Conservation (phyloP, 352 stramenopile species). For the Discostella stelligera region DNA sequence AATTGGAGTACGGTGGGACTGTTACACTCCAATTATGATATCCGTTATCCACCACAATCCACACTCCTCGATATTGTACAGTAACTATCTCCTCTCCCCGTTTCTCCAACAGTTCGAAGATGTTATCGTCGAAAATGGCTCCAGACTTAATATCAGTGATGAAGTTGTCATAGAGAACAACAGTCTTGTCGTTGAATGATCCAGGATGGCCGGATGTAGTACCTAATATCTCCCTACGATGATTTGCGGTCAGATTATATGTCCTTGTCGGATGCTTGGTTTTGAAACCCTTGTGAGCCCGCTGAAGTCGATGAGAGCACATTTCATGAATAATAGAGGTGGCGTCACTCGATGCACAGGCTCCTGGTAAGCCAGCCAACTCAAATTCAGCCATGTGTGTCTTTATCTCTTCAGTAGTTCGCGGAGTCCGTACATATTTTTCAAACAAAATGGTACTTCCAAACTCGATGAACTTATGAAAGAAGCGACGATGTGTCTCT, state of each 20-base stretch:
- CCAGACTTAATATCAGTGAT: slow-evolving; percentile 5
- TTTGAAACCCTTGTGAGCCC: slow-evolving; percentile 26
- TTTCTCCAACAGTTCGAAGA: slow-evolving; percentile 3
- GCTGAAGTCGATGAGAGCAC: slow-evolving; percentile 2
- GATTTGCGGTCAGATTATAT: slow-evolving; percentile 41
- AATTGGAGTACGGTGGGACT: background rate
- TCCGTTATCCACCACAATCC: no score
- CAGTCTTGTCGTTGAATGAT: slow-evolving; percentile 44
- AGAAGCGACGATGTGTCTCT: slow-evolving; percentile 16
- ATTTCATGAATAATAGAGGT: slow-evolving; percentile 35
- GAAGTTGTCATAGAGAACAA: slow-evolving; percentile 22
- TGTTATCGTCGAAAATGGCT: slow-evolving; percentile 5
- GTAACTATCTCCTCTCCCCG: background rate
- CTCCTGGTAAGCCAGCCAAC: slow-evolving; percentile 32
- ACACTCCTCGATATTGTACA: slow-evolving; percentile 7
- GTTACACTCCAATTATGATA: background rate
- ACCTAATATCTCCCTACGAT: slow-evolving; percentile 28
- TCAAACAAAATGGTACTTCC: background rate
- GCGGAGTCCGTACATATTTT: background rate
- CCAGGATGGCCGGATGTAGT: slow-evolving; percentile 36
- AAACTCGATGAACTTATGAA: slow-evolving; percentile 20
- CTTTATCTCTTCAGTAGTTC: no score
- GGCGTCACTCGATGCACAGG: slow-evolving; percentile 26
- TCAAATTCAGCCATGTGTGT: slow-evolving; percentile 20
- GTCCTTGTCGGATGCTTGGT: slow-evolving; percentile 21